Percentiles rank a stretch among this genome's conserved stretches.
Conservation (phyloP, 2,329 filamentous ascomycete genomes). For the Falciphora oryzae region DNA sequence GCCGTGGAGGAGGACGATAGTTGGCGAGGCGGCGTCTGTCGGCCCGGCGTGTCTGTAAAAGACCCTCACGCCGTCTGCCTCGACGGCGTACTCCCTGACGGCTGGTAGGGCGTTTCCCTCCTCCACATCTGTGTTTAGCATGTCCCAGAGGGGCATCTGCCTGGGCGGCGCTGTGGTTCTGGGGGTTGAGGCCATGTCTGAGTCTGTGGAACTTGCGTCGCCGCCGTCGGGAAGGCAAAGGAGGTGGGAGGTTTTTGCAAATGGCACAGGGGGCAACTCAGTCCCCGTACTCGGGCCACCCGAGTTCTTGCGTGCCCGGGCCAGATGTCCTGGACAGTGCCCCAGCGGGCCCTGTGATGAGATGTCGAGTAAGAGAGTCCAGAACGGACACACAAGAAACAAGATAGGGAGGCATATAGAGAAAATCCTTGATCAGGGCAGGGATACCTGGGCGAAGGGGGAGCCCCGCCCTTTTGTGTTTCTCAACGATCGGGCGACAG, state of each 20-base stretch:
- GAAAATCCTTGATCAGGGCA: background rate
- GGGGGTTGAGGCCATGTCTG: background rate
- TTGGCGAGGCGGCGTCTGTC: constrained; percentile 19
- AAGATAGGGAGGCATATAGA: background rate
- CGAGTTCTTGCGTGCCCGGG: background rate
- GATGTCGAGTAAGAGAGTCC: background rate
- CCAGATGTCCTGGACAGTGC: background rate
- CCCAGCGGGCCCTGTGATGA: background rate
- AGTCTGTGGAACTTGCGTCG: background rate
- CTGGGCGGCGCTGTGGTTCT: background rate
- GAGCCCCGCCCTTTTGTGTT: background rate
- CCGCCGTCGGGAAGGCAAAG: background rate
- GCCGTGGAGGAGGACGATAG: constrained; percentile 39
- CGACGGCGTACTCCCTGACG: background rate
- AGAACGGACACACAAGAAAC: background rate
- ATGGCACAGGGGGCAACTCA: background rate
- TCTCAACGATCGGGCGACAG: background rate
- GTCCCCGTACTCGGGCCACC: background rate
- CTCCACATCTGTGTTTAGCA: background rate
- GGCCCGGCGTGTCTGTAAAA: constrained; percentile 34
- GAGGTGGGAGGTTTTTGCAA: background rate
- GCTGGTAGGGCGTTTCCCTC: background rate
- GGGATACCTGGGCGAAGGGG: background rate
- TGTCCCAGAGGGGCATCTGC: background rate
- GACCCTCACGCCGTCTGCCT: constrained; percentile 28